Evolutionary conservation across 495 filamentous ascomycete species (phyloP), one percentile per base, ranked within the genome.

Genomic region (Aspergillus wentii): DNA sequence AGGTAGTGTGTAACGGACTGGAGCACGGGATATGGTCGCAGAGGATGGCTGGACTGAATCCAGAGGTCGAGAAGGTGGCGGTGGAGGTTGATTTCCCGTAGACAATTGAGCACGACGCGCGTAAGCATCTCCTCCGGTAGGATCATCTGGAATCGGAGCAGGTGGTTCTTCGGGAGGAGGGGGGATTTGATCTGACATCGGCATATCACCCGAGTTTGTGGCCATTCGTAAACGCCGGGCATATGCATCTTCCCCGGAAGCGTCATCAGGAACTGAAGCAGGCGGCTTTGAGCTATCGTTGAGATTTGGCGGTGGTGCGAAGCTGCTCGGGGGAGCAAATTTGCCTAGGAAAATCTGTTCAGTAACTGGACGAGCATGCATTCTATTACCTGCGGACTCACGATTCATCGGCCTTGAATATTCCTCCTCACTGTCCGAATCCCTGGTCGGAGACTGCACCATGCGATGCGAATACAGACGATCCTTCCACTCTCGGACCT

Each of bases 401-500:
- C 68, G 68, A 42, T 60, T 69, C 34, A 61, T 64, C 13, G 72
- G 65, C 18, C 62, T 62, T 5, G 66, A 64, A 27, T 80, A 74
- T 16, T 46, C 51, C 8, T 78, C 75, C 29, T 73, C 76, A 39
- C 72, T 79, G 43, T 80, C 78, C 17, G 67, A 71, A 39, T 76
- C 78, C 49, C 71, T 76, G 33, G 63, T 69, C 38, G 46, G 62
- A 17, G 54, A 71, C 37, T 66, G 62, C 29, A 56, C 68, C 55
- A 78, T 76, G 14, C 78, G 75, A 63, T 90, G 86, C 14, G 82
- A 81, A 58, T 94, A 94, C 16, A 95, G 67, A 17, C 81, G 63
- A 17, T 83, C 83, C 51, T 94, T 94, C 91, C 91, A 97, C 40
- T 95, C 89, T 25, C 78, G 71, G 14, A 90, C 74, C 58, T 92